Conservation (phyloP, 306 rosid genomes). For the Inga oerstediana region DNA sequence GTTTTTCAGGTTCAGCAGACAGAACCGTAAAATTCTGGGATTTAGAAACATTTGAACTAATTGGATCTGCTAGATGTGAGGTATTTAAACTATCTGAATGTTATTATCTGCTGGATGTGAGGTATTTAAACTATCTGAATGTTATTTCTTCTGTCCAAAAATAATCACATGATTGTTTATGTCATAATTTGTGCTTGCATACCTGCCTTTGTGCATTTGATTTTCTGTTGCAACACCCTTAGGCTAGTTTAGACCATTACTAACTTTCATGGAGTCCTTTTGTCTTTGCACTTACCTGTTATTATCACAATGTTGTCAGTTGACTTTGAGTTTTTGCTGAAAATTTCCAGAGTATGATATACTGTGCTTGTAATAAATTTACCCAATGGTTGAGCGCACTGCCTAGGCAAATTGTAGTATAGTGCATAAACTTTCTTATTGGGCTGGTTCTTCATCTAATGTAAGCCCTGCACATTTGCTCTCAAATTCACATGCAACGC, state of each 20-base stretch:
- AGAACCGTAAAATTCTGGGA: conserved; percentile 87
- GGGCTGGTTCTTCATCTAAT: conserved; percentile 9
- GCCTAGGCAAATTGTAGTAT: background rate
- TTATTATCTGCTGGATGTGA: conserved; percentile 58
- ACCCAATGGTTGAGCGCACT: background rate
- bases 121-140: conserved; percentile 43
- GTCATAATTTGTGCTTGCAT: conserved; percentile 5
- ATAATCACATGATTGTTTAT: background rate
- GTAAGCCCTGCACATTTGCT: conserved; percentile 21
- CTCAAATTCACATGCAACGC: background rate
- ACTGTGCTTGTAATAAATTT: background rate
- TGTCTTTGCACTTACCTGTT: background rate
- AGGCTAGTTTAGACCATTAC: background rate
- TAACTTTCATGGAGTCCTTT: conserved; percentile 15
- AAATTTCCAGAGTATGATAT: background rate
- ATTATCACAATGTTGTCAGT: background rate
- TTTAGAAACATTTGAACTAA: conserved; percentile 82
- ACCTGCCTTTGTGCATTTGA: background rate
- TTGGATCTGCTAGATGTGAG: conserved; percentile 79
- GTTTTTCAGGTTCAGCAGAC: conserved; percentile 73
- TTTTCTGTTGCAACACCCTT: background rate
- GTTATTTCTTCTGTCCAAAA: background rate
- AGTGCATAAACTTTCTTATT: conserved; percentile 1
- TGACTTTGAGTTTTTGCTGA: background rate
- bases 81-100: too few relatives aligned